Conservation (phyloP, 306 rosid species). For the Gynostemma pentaphyllum region DNA sequence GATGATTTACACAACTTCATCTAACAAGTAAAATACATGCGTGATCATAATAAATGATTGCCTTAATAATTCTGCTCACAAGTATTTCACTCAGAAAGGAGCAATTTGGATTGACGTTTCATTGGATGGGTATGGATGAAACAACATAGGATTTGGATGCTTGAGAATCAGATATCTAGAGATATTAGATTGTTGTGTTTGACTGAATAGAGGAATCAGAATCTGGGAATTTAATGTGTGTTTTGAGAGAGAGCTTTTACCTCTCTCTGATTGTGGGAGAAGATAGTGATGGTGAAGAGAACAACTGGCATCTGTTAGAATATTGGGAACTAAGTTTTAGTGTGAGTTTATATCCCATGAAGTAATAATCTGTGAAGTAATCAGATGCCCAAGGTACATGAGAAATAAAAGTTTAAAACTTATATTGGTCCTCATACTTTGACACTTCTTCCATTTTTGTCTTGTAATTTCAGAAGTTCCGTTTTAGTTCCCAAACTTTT, state of each 20-base stretch:
- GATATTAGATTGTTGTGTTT: neutral
- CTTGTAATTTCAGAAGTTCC: too few relatives aligned
- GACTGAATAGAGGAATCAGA: neutral
- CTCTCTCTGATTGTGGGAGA: neutral
- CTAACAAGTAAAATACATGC: slow-evolving; percentile 5
- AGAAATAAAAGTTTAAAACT: too few relatives aligned
- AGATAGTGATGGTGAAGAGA: neutral
- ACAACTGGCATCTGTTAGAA: neutral
- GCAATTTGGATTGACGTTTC: neutral
- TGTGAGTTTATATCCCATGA: neutral
- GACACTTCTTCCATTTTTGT: too few relatives aligned
- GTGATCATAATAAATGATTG: neutral
- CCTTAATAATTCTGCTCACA: neutral
- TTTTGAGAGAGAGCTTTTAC: neutral
- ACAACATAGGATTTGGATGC: neutral
- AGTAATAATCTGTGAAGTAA: neutral
- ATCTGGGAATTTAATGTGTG: neutral
- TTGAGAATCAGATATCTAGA: neutral
- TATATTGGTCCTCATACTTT: too few relatives aligned
- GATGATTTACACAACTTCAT: slow-evolving; percentile 38
- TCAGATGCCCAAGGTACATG: too few relatives aligned
- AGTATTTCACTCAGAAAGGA: neutral
- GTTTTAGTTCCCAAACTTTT: too few relatives aligned
- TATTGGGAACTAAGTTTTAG: neutral
- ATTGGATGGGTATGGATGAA: neutral